Evolutionary conservation across 139 green algal genomes (phyloP), one percentile per base, ranked within the genome.

Genomic region (Choricystis sp.): DNA sequence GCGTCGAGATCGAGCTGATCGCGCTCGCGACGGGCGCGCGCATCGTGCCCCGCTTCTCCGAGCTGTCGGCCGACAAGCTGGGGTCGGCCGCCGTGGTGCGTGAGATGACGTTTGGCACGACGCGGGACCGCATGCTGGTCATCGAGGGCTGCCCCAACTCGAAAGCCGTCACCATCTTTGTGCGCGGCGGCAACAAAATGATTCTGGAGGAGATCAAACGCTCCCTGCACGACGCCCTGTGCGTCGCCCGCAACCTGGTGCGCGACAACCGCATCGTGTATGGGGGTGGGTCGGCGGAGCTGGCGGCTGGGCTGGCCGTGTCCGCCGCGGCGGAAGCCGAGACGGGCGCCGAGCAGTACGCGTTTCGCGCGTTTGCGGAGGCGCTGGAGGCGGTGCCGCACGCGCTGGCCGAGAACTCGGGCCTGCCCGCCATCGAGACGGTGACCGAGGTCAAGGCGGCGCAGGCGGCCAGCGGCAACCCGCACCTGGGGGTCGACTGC

Each of bases 1-100:
- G 94, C 21, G 94, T 98, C 26, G 94, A 99, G 79, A 90, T 99
- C 57, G 94, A 99, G 81, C 85, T 99, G 56, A 81, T 99, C 56
- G 94, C 94, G 27, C 94, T 99, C 67, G 93, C 94, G 57, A 99
- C 93, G 0, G 94, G 94, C 19, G 94, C 86, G 0, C 82, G 94
- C 71, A 99, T 96, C 66, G 82, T 96, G 25, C 89, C 89, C 1
- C 72, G 89, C 25, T 93, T 94, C 67, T 60, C 86, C 63, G 93
- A 99, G 72, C 82, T 99, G 26, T 81, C 68, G 1, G 9, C 81
- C 2, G 86, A 94, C 59, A 99, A 99, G 85, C 84, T 99, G 31
- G 93, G 92, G 9, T 80, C 72, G 30, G 91, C 92, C 4, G 83
- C 83, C 28, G 75, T 69, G 60, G 84, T 94, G 28, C 65, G 72